phyloP scores from a whole-genome alignment of 2,329 filamentous ascomycete genomes.

The Fusarium sp. region DNA sequence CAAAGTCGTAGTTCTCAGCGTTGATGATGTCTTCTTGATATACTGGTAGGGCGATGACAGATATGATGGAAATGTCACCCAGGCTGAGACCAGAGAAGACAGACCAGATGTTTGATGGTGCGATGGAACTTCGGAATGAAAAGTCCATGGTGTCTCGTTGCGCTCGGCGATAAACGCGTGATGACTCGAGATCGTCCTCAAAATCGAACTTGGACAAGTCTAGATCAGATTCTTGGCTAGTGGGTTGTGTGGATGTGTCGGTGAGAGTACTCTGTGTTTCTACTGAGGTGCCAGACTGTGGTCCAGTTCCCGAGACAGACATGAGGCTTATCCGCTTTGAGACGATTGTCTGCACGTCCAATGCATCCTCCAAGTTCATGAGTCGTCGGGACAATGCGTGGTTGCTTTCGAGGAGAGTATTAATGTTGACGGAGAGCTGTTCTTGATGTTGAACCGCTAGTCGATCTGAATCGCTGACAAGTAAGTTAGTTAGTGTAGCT shows the following conservation, averaged over 20 bases:
- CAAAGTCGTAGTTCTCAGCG: constrained; percentile 18
- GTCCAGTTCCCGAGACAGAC: neutral
- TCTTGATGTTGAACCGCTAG: constrained; percentile 6
- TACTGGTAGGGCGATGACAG: constrained; percentile 12
- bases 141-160: constrained; percentile 18
- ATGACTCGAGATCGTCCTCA: constrained; percentile 11
- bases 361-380: constrained; percentile 7
- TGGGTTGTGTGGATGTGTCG: neutral
- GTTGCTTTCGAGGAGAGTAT: constrained; percentile 13
- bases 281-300: neutral
- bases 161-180: constrained; percentile 18
- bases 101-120: constrained; percentile 2
- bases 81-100: constrained; percentile 16
- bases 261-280: neutral
- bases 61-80: constrained; percentile 7
- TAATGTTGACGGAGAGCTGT: constrained; percentile 40
- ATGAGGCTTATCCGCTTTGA: constrained; percentile 6
- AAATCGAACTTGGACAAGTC: constrained; percentile 7
- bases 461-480: neutral
- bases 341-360: neutral
- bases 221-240: neutral
- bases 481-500: neutral
- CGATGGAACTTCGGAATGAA: constrained; percentile 18
- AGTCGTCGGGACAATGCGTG: neutral
- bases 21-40: constrained; percentile 18